phyloP scores from a whole-genome alignment of 352 stramenopile genomes.

The Phytophthora uliginosa region DNA sequence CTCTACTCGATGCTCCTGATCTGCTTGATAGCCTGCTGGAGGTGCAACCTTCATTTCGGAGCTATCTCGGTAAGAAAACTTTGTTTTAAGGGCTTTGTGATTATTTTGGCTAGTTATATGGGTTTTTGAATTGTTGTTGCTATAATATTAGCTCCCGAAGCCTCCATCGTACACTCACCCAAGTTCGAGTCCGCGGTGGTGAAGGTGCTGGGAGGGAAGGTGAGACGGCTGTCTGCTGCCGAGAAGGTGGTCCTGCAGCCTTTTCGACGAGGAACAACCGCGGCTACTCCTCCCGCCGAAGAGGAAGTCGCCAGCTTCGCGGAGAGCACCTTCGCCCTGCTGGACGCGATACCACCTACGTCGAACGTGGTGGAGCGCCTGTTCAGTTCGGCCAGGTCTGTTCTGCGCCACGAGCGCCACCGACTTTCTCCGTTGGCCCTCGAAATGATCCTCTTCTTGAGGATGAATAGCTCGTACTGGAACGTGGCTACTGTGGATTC shows the following conservation, averaged over 20 bases:
- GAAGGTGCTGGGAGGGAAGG: conserved; percentile 2
- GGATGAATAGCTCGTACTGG: conserved; percentile 1
- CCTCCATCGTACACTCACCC: conserved; percentile 11
- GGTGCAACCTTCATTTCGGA: neutral
- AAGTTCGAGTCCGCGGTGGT: neutral
- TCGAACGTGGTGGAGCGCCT: conserved; percentile 12
- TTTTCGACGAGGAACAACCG: neutral
- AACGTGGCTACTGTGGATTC: too few relatives aligned
- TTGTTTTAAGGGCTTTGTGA: neutral
- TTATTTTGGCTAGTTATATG: conserved; percentile 1
- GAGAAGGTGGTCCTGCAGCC: neutral
- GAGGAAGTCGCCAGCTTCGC: neutral
- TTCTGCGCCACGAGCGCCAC: conserved; percentile 5
- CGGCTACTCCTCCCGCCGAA: neutral
- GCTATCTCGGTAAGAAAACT: conserved; percentile 6
- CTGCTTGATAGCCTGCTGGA: conserved; percentile 2
- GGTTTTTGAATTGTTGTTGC: neutral
- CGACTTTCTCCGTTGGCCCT: neutral
- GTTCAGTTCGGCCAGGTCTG: conserved; percentile 4
- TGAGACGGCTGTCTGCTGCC: neutral
- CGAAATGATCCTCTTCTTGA: conserved; percentile 10
- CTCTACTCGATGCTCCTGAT: neutral
- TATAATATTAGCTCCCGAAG: neutral
- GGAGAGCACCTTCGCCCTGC: neutral
- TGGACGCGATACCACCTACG: neutral